Percentiles rank a stretch among this genome's conserved stretches.
Evolutionary conservation across 352 stramenopile genomes (phyloP).

Genomic region (Phytophthora citrophthora): DNA sequence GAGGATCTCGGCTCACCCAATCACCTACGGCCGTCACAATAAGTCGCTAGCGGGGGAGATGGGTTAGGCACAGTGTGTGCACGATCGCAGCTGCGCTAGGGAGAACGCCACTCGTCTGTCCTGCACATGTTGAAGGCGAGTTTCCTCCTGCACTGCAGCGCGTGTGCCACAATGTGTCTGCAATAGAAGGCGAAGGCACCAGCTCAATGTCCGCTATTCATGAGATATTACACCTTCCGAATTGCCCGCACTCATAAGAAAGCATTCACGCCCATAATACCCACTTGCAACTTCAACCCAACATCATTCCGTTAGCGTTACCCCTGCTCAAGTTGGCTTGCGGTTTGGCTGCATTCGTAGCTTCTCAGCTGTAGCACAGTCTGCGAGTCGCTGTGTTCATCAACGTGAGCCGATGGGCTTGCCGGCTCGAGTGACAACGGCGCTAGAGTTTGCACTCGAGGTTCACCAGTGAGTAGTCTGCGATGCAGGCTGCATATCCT

Average conservation of each 20-base stretch:
- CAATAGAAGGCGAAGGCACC: no score
- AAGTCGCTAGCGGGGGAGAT: slow-evolving; percentile 11
- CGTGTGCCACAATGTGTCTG: no score
- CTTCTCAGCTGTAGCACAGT: background rate
- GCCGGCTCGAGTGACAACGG: no score
- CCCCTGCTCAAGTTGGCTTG: background rate
- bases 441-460: no score
- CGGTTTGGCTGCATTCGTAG: slow-evolving; percentile 3
- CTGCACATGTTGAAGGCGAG: background rate
- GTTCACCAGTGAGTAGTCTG: no score
- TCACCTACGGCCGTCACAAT: slow-evolving; percentile 4
- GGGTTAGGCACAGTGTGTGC: background rate
- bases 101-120: background rate
- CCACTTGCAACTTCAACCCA: no score
- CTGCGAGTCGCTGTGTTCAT: background rate
- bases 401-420: no score
- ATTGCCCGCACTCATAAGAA: no score
- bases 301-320: no score
- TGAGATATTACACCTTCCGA: no score
- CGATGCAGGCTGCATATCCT: background rate
- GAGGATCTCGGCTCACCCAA: slow-evolving; percentile 5
- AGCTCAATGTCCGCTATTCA: no score
- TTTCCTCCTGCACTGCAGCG: background rate
- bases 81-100: slow-evolving; percentile 10
- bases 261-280: no score